A percentile compares a stretch with the other conserved stretches of the same genome.
phyloP scores from a whole-genome alignment of 2,329 filamentous ascomycete species.

The Rhinocladiella similis region DNA sequence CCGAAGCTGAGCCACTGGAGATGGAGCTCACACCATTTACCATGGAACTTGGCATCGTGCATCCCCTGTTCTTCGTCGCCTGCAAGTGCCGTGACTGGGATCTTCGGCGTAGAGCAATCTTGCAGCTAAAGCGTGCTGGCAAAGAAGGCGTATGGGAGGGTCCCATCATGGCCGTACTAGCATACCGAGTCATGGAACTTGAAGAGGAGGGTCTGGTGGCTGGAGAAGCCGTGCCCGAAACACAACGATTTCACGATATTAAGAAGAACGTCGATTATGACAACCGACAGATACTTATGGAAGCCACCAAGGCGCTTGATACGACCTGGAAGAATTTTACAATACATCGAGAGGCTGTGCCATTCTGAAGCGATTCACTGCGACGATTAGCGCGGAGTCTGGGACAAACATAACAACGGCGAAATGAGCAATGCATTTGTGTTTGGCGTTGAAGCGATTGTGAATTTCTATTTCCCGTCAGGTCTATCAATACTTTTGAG shows the following conservation, averaged over 20 bases:
- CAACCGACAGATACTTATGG: constrained; percentile 23
- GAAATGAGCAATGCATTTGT: background rate
- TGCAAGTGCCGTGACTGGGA: constrained; percentile 33
- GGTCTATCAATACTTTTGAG: too few species aligned
- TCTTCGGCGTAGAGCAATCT: constrained; percentile 33
- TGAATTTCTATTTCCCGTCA: background rate
- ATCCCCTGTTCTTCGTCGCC: constrained; percentile 36
- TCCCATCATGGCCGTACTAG: constrained; percentile 33
- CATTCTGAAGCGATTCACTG: constrained; percentile 21
- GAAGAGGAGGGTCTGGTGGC: constrained; percentile 28
- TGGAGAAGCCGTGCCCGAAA: constrained; percentile 26
- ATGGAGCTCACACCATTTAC: constrained; percentile 27
- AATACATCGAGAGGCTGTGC: constrained; percentile 22
- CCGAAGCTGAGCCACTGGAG: constrained; percentile 24
- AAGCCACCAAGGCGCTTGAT: constrained; percentile 27
- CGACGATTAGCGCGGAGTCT: constrained; percentile 10
- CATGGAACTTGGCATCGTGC: constrained; percentile 36
- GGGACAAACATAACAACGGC: background rate
- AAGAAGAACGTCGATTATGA: constrained; percentile 32
- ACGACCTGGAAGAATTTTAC: constrained; percentile 25
- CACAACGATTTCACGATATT: constrained; percentile 30
- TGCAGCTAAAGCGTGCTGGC: constrained; percentile 34
- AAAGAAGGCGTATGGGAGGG: constrained; percentile 40
- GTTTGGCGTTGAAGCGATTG: background rate
- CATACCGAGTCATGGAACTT: constrained; percentile 29